These are phyloP conservation scores for Rhizopus sp. DNA, from an alignment of 371 early-diverging fungal genomes.

Conservation along the genomic window DNA sequence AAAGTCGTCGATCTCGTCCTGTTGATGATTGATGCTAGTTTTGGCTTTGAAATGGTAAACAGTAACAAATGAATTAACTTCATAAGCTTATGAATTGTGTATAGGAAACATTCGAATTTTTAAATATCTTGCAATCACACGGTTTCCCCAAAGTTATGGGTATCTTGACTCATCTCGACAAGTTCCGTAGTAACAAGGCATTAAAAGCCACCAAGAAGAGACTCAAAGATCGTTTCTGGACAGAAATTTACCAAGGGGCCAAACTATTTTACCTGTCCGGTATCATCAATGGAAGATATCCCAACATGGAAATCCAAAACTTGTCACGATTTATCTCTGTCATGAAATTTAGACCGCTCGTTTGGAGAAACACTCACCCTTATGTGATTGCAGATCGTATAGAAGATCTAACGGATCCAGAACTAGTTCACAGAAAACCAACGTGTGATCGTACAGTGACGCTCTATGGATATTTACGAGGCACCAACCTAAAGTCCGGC, in stretches of 20 bases:
- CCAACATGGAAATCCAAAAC: constrained; percentile 91
- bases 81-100: not conserved
- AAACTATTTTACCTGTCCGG: constrained; percentile 97
- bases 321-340: constrained; percentile 96
- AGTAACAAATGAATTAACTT: not conserved
- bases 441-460: constrained; percentile 92
- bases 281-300: constrained; percentile 90
- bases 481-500: constrained; percentile 84
- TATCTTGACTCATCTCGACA: constrained; percentile 93
- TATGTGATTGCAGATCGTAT: constrained; percentile 95
- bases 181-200: constrained; percentile 89
- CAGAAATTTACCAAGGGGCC: constrained; percentile 97
- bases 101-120: constrained; percentile 98
- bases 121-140: constrained; percentile 96
- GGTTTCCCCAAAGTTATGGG: constrained; percentile 99
- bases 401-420: constrained; percentile 96
- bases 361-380: constrained; percentile 96
- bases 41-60: constrained; percentile 95
- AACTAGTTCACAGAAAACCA: constrained; percentile 74
- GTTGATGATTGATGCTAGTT: constrained; percentile 94
- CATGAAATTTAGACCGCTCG: constrained; percentile 95
- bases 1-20: constrained; percentile 98
- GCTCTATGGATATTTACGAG: constrained; percentile 93
- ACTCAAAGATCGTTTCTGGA: constrained; percentile 98
- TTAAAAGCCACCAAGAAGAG: constrained; percentile 89